Conservation (phyloP, 306 rosid species). For the Calophaca sinica region DNA sequence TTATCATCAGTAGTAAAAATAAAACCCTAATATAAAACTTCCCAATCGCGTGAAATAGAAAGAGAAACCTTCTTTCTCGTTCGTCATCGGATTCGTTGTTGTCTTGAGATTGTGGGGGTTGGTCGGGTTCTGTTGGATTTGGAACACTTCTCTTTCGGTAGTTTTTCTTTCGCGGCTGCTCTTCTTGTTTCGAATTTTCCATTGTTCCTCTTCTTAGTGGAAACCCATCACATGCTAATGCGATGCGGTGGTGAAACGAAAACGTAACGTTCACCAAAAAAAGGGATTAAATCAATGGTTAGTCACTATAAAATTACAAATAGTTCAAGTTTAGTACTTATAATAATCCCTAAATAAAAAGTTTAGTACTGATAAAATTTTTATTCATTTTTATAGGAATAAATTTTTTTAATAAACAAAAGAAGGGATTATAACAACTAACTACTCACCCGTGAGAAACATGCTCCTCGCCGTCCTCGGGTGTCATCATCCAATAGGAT, state of each 20-base stretch:
- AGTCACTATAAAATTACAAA: too few relatives aligned
- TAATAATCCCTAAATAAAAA: too few relatives aligned
- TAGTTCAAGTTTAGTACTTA: too few relatives aligned
- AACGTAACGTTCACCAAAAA: slow-evolving; percentile 4
- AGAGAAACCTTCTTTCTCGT: slow-evolving; percentile 70
- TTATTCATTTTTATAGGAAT: too few relatives aligned
- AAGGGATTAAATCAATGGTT: too few relatives aligned
- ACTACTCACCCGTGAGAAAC: too few relatives aligned
- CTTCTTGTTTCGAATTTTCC: slow-evolving; percentile 45
- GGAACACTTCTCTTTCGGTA: slow-evolving; percentile 69
- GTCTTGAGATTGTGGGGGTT: slow-evolving; percentile 22
- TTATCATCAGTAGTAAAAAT: not conserved
- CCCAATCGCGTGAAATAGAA: not conserved
- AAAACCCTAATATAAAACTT: slow-evolving; percentile 34
- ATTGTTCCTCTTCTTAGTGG: slow-evolving; percentile 21
- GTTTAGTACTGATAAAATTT: too few relatives aligned
- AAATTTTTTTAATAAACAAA: too few relatives aligned
- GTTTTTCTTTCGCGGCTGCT: slow-evolving; percentile 60
- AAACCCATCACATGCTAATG: not conserved
- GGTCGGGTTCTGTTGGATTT: slow-evolving; percentile 42
- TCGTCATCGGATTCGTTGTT: slow-evolving; percentile 66
- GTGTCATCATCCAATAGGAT: too few relatives aligned
- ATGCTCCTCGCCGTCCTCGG: too few relatives aligned
- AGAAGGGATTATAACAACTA: too few relatives aligned
- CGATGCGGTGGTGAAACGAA: not conserved